These are phyloP conservation scores for Vigna unguiculata DNA, from an alignment of 306 rosid genomes.

Conservation along the genomic window DNA sequence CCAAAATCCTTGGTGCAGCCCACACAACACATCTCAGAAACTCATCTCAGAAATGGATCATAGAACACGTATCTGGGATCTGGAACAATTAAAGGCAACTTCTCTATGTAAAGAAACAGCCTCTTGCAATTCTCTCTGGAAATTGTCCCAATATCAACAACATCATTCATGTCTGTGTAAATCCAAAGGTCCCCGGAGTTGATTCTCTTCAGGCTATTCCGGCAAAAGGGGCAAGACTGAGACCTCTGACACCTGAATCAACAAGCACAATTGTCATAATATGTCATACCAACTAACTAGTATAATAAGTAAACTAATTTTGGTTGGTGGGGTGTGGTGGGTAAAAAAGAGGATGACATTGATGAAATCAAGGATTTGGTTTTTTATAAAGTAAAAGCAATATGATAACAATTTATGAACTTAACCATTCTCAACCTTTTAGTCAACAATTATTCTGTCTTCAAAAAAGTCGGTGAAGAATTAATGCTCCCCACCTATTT, in stretches of 20 bases:
- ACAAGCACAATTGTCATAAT: conserved; percentile 28
- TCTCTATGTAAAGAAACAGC: conserved; percentile 74
- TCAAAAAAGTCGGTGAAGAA: conserved; percentile 11
- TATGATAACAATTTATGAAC: conserved; percentile 6
- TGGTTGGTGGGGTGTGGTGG: background rate
- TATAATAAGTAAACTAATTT: background rate
- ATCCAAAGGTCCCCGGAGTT: conserved; percentile 88
- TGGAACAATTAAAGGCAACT: conserved; percentile 71
- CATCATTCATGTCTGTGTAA: conserved; percentile 67
- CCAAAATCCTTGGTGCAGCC: conserved; percentile 29
- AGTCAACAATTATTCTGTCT: background rate
- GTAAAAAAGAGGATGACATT: background rate
- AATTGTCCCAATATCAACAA: conserved; percentile 63
- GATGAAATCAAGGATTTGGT: conserved; percentile 29
- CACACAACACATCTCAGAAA: background rate
- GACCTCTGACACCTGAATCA: conserved; percentile 73
- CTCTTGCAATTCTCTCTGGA: conserved; percentile 74
- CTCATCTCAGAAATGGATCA: conserved; percentile 69
- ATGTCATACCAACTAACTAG: conserved; percentile 27
- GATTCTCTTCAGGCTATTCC: conserved; percentile 80
- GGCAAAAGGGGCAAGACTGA: conserved; percentile 91
- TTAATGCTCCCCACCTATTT: conserved; percentile 18
- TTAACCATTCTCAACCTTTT: conserved; percentile 17
- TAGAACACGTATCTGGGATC: conserved; percentile 61
- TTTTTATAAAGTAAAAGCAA: conserved; percentile 43